Evolutionary conservation across 2,329 filamentous ascomycete genomes (phyloP).

Genomic region (Colletotrichum sp.): DNA sequence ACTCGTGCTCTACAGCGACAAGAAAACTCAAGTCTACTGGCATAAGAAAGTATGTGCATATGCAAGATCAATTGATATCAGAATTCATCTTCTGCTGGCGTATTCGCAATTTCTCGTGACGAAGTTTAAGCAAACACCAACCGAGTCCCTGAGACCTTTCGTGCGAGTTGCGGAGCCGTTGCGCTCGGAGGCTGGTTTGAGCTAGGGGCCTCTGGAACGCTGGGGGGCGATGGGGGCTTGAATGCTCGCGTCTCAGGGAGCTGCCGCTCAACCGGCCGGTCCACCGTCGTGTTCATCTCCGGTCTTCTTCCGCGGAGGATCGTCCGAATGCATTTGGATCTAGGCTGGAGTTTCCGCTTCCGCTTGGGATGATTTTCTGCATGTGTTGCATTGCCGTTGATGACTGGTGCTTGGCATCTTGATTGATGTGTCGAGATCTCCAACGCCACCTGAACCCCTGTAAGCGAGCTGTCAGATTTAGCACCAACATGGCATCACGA

Average conservation of each 20-base stretch:
- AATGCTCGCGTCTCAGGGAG: background rate
- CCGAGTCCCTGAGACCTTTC: background rate
- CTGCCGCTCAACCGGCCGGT: background rate
- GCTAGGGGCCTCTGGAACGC: background rate
- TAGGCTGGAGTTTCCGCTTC: background rate
- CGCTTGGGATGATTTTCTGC: background rate
- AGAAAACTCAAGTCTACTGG: background rate
- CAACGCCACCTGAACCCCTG: background rate
- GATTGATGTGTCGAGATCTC: background rate
- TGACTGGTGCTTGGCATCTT: background rate
- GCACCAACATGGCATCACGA: background rate
- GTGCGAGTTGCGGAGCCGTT: background rate
- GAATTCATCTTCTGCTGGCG: accelerated
- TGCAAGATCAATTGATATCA: background rate
- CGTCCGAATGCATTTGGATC: background rate
- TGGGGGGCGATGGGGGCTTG: background rate
- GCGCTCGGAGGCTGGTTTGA: background rate
- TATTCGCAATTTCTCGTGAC: background rate
- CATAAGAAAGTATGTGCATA: background rate
- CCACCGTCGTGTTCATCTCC: background rate
- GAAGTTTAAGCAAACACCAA: background rate
- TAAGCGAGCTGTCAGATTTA: background rate
- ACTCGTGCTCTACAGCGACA: background rate
- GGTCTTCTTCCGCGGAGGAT: background rate
- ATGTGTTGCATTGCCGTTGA: background rate